Evolutionary conservation across 805 yeast genomes (phyloP).

Genomic region (Candida coquimbonensis): DNA sequence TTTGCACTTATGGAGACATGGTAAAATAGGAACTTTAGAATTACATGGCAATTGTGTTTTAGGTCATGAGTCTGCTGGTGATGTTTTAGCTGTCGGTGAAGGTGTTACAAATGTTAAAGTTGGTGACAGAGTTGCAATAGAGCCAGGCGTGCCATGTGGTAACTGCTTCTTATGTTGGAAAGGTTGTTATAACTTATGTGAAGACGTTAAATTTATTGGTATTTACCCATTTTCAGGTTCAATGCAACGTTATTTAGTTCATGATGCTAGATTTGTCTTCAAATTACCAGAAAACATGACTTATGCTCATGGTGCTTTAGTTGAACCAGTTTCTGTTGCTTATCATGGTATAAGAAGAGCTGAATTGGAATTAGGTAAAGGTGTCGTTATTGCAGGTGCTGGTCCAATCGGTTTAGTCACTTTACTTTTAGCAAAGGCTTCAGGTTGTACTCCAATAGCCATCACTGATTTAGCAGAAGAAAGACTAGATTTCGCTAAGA

Average conservation of each 20-base stretch:
- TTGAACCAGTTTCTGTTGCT: conserved; percentile 50
- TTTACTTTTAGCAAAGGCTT: conserved; percentile 11
- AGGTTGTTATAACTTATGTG: conserved; percentile 36
- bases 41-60: conserved; percentile 46
- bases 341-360: conserved; percentile 45
- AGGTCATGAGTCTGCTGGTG: conserved; percentile 66
- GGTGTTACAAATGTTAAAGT: conserved; percentile 47
- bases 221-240: conserved; percentile 33
- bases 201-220: conserved; percentile 31
- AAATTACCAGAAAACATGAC: conserved; percentile 36
- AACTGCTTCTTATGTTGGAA: conserved; percentile 30
- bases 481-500: conserved; percentile 40
- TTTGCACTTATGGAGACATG: conserved; percentile 63
- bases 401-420: conserved; percentile 12
- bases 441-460: conserved; percentile 36
- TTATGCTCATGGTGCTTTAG: conserved; percentile 47
- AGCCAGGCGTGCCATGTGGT: conserved; percentile 51
- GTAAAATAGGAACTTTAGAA: conserved; percentile 52
- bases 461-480: conserved; percentile 41
- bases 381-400: conserved; percentile 26
- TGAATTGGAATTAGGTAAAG: conserved; percentile 41
- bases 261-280: conserved; percentile 27
- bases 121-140: conserved; percentile 45
- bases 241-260: conserved; percentile 32
- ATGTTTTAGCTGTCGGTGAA: conserved; percentile 50